Conservation (phyloP, 208 protist genomes). For the Trichomonas vaginalis region DNA sequence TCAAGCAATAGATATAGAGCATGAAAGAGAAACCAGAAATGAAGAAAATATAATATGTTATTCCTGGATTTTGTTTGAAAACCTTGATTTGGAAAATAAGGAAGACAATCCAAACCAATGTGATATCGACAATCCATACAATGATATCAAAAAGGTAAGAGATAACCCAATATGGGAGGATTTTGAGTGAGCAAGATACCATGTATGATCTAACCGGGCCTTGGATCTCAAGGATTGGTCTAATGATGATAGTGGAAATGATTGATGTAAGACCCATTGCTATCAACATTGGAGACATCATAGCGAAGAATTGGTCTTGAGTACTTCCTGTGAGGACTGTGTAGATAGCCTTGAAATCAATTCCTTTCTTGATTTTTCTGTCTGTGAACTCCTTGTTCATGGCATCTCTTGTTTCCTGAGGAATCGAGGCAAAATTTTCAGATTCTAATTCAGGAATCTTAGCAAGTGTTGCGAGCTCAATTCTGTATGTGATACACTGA, state of each 20-base stretch:
- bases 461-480: background rate
- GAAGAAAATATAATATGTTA: background rate
- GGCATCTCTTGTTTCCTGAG: background rate
- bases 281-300: background rate
- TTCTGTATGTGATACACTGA: background rate
- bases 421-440: background rate
- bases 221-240: background rate
- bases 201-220: background rate
- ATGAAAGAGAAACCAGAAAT: background rate
- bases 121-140: background rate
- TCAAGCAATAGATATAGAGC: background rate
- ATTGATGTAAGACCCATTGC: background rate
- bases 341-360: background rate
- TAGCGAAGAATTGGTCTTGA: background rate
- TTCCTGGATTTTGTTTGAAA: background rate
- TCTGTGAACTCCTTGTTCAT: background rate
- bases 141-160: background rate
- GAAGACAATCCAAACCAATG: background rate
- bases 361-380: background rate
- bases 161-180: background rate
- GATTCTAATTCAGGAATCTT: background rate
- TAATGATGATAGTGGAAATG: background rate
- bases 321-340: background rate
- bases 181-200: background rate
- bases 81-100: background rate